These are phyloP conservation scores for Myochromella boudieri DNA, from an alignment of 768 basidiomycete genomes.

Conservation along the genomic window DNA sequence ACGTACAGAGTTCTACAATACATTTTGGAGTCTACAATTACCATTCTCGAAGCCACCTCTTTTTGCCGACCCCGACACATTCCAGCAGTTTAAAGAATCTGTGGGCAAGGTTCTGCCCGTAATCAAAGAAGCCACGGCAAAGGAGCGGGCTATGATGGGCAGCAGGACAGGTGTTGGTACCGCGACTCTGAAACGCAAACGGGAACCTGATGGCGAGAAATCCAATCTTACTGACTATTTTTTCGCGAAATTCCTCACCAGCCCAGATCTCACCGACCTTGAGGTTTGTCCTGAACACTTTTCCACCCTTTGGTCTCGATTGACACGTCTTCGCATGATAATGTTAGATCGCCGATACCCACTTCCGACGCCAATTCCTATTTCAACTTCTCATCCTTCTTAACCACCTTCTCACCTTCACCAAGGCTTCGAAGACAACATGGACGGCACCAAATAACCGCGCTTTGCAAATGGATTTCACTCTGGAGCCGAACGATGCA, in stretches of 20 bases:
- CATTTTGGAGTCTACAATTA: slow-evolving; percentile 87
- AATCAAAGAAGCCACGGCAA: slow-evolving; percentile 83
- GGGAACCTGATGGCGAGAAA: slow-evolving; percentile 59
- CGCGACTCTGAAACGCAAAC: slow-evolving; percentile 60
- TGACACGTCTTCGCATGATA: not conserved
- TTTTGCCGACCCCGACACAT: slow-evolving; percentile 56
- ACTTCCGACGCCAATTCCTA: slow-evolving; percentile 91
- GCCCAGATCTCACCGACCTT: slow-evolving; percentile 80
- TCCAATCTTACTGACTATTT: slow-evolving; percentile 71
- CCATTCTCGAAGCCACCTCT: slow-evolving; percentile 79
- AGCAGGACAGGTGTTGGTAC: slow-evolving; percentile 48
- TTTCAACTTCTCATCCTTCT: slow-evolving; percentile 83
- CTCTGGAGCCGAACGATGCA: slow-evolving; percentile 61
- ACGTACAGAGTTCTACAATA: slow-evolving; percentile 71
- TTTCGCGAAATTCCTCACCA: slow-evolving; percentile 92
- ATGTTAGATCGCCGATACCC: slow-evolving; percentile 78
- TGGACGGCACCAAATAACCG: slow-evolving; percentile 70
- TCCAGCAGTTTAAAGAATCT: slow-evolving; percentile 66
- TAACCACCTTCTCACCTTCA: slow-evolving; percentile 73
- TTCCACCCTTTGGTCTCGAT: not conserved
- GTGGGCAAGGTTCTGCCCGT: slow-evolving; percentile 74
- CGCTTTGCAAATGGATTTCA: slow-evolving; percentile 83
- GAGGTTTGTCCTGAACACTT: slow-evolving; percentile 53
- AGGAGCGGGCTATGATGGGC: slow-evolving; percentile 88
- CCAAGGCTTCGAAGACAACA: slow-evolving; percentile 58